Evolutionary conservation across 495 filamentous ascomycete species (phyloP), one percentile per base, ranked within the genome.

Genomic region (Xylaria cubensis): DNA sequence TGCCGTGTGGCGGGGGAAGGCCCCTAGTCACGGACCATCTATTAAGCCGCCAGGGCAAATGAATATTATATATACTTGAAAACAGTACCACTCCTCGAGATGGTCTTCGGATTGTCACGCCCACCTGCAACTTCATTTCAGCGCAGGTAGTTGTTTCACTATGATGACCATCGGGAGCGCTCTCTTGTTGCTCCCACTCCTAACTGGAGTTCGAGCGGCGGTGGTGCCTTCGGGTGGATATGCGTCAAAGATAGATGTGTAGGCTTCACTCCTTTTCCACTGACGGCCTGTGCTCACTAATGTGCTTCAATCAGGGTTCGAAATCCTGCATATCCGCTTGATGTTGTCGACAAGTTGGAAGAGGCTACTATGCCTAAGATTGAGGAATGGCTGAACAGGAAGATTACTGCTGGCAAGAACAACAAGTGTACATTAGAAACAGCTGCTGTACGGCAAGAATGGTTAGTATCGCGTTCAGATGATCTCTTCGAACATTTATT

Each of bases 381-480:
- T n/a, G 82, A 84, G 1, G 80, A 64, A 17, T 82, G 74, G 65
- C 51, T 84, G 73, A 64, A 63, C 19, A 75, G 76, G 75, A 82
- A 82, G 76, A 73, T 79, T 32, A 48, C 77, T 32, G 34, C 73
- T 3, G 74, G 76, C 69, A 82, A 81, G 74, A 84, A 84, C 69
- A 82, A 82, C 53, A 77, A 79, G 48, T 88, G 87, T 70, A 86
- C 84, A 2, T 69, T 85, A 32, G 81, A 85, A 64, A 88, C 79
- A 7, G 79, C 86, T 19, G 82, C 74, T 4, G 79, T 86, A 34
- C 81, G 87, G 55, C 81, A 83, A 66, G 86, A 90, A 76, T 90
- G 88, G 85, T 86, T 72, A 13, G 73, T 69, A 2, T 70, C 51
- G 13, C 42, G 32, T 63, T 39, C 9, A 17, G 39, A 26, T 46